These are phyloP conservation scores for Triadica sebifera DNA, from an alignment of 345 rosid species.

Conservation along the genomic window DNA sequence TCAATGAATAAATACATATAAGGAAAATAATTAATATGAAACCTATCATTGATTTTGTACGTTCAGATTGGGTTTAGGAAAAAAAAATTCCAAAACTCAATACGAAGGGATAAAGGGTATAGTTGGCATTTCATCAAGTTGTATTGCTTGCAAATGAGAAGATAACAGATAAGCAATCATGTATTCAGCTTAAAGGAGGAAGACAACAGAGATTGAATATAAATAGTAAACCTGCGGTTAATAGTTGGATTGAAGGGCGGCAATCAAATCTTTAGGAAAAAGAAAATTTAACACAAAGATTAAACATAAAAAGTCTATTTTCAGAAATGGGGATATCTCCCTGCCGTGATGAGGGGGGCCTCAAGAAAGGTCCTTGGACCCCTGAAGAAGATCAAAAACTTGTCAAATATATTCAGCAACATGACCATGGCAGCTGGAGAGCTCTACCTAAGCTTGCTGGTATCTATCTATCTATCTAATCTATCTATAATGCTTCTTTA, in stretches of 20 bases:
- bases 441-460: conserved; percentile 36
- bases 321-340: conserved; percentile 31
- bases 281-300: neutral
- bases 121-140: conserved; percentile 19
- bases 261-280: conserved; percentile 31
- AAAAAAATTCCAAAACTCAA: too few relatives aligned
- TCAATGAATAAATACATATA: too few relatives aligned
- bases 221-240: conserved; percentile 47
- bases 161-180: conserved; percentile 14
- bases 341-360: conserved; percentile 30
- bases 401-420: conserved; percentile 21
- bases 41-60: too few relatives aligned
- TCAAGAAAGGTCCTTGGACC: conserved; percentile 36
- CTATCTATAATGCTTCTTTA: too few relatives aligned
- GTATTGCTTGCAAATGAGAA: conserved; percentile 31
- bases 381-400: conserved; percentile 34
- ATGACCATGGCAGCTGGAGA: conserved; percentile 38
- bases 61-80: too few relatives aligned
- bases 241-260: conserved; percentile 57
- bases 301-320: neutral
- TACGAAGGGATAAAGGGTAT: conserved; percentile 13
- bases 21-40: too few relatives aligned
- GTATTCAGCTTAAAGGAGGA: conserved; percentile 1
- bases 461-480: neutral
- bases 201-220: conserved; percentile 34